Evolutionary conservation across 2,329 filamentous ascomycete species (phyloP), one percentile per base, ranked within the genome.

Genomic region (Ophiostoma quercus): DNA sequence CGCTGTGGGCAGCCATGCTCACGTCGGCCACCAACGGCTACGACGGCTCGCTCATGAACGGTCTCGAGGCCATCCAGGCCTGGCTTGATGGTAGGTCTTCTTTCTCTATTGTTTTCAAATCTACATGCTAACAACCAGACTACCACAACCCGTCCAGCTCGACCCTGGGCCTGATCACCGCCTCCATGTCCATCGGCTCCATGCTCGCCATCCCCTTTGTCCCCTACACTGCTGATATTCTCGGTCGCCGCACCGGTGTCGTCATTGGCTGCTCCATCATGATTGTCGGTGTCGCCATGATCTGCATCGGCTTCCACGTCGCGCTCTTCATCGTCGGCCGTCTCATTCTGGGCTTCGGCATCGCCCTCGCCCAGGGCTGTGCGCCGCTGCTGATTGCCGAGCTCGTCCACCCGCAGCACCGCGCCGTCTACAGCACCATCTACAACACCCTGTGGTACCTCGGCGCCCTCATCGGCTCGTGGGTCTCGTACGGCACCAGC

Each of bases 391-490:
- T 73, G 25, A 66, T 73, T 63, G 74, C 67, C n/a, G 92, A 95
- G 76, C 84, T 94, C 32, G 88, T 89, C 3, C 91, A 94, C 77
- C 92, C 92, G 1, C 85, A 84, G 71, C 94, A 94, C 75, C 86
- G 92, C 77, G 92, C 91, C 19, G 83, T 88, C 73, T 85, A 94
- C 41, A 94, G 91, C 0, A 85, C 87, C 39, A 82, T 95, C 4
- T 91, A 94, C 77, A 91, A 94, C 75, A 93, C 94, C 76, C 94
- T 94, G 90, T 78, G 94, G 68, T 91, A 91, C 1, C 85, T 94
- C 37, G 92, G 92, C 71, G 82, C 90, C n/a, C 84, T 95, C 1
- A 80, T 88, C 19, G 91, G 92, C 0, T 84, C 87, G 0, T 93
- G 91, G 90, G 87, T 91, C 66, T 88, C 87, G 0, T 94, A 88